phyloP scores from a whole-genome alignment of 2,329 filamentous ascomycete species.

The Phialemonium atrogriseum region DNA sequence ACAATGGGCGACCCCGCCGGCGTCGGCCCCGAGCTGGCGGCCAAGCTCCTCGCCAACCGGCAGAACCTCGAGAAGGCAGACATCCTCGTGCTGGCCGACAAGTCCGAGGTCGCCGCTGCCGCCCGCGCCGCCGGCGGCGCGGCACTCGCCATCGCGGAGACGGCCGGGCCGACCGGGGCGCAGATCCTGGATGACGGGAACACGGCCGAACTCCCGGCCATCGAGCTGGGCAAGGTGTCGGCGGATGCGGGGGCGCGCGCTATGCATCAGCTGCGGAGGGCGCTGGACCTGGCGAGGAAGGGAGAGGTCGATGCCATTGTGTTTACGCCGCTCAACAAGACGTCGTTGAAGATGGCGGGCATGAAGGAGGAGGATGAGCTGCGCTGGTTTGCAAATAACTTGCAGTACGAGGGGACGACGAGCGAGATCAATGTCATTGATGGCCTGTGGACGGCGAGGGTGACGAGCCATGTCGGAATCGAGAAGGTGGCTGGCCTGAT shows the following conservation, averaged over 20 bases:
- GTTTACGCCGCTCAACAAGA: slow-evolving; percentile 24
- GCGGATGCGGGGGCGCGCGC: slow-evolving; percentile 15
- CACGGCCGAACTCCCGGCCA: slow-evolving; percentile 9
- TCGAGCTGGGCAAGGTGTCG: slow-evolving; percentile 14
- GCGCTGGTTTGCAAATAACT: slow-evolving; percentile 24
- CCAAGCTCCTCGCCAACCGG: slow-evolving; percentile 21
- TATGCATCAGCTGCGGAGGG: slow-evolving; percentile 20
- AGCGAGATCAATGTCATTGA: slow-evolving; percentile 24
- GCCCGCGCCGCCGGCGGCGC: slow-evolving; percentile 13
- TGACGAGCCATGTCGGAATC: slow-evolving; percentile 22
- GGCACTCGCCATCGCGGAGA: slow-evolving; percentile 8
- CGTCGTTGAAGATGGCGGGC: slow-evolving; percentile 21
- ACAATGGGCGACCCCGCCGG: slow-evolving; percentile 23
- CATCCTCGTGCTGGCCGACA: slow-evolving; percentile 19
- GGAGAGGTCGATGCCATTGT: slow-evolving; percentile 22
- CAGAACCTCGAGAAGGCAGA: slow-evolving; percentile 18
- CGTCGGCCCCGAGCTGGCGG: slow-evolving; percentile 21
- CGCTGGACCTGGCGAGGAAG: slow-evolving; percentile 14
- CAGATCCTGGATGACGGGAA: slow-evolving; percentile 21
- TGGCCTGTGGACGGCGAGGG: slow-evolving; percentile 20
- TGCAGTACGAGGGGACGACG: slow-evolving; percentile 18
- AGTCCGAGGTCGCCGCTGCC: slow-evolving; percentile 16
- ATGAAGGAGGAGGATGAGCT: slow-evolving; percentile 26
- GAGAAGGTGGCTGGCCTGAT: slow-evolving; percentile 20
- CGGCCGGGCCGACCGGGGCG: slow-evolving; percentile 13